Conservation (phyloP, 352 stramenopile species). For the Phytopythium sindhum region DNA sequence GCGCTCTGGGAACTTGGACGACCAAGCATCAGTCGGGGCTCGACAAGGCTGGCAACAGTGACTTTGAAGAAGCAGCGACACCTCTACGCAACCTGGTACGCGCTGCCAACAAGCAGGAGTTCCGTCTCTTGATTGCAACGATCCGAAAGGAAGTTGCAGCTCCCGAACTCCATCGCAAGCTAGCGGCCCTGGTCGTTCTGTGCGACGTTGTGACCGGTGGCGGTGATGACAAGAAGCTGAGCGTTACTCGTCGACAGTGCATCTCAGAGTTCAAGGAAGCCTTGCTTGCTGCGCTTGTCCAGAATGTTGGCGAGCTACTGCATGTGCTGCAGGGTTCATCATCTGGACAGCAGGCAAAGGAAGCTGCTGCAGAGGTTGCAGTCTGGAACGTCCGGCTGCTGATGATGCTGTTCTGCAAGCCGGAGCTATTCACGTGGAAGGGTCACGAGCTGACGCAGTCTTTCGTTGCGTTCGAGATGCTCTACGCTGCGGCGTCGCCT, state of each 20-base stretch:
- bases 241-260: constrained; percentile 34
- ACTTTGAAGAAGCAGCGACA: not conserved
- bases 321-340: constrained; percentile 6
- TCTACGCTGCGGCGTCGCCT: constrained; percentile 33
- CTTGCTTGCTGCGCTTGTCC: constrained; percentile 41
- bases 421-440: constrained; percentile 81
- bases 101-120: constrained; percentile 73
- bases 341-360: not conserved
- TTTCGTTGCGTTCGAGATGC: constrained; percentile 62
- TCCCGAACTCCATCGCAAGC: constrained; percentile 31
- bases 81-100: constrained; percentile 41
- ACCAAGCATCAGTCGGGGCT: constrained; percentile 5
- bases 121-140: constrained; percentile 55
- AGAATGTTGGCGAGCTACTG: constrained; percentile 40
- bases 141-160: constrained; percentile 50
- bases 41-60: not conserved
- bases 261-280: constrained; percentile 51
- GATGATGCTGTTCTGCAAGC: constrained; percentile 68
- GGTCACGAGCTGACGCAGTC: constrained; percentile 62
- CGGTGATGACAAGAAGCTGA: constrained; percentile 61
- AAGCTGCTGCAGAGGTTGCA: constrained; percentile 16
- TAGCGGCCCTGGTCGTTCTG: constrained; percentile 49
- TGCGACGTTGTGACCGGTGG: constrained; percentile 35
- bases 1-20: constrained; percentile 14
- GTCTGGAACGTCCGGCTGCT: constrained; percentile 63